Conservation (phyloP, 75 land plant genomes). For the Picea glauca region DNA sequence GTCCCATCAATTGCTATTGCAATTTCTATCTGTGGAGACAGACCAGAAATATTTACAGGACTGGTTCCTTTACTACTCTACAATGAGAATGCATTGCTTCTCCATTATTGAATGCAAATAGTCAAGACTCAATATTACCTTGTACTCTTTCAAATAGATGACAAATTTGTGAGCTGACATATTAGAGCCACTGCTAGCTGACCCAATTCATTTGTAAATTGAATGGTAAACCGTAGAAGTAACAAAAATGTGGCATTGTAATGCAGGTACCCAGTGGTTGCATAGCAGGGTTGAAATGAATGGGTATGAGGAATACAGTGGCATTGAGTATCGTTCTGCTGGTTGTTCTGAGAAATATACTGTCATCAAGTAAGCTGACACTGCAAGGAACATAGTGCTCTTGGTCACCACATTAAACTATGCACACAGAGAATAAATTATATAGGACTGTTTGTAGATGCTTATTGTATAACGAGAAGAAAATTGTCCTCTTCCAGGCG, state of each 20-base stretch:
- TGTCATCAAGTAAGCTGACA: conserved; percentile 34
- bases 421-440: not conserved
- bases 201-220: not conserved
- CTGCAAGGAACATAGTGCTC: not conserved
- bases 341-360: conserved; percentile 76
- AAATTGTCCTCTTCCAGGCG: conserved; percentile 22
- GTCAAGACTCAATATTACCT: not conserved
- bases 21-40: not conserved
- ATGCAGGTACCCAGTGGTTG: conserved; percentile 70
- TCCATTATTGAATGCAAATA: not conserved
- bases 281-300: conserved; percentile 67
- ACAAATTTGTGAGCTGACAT: not conserved
- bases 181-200: not conserved
- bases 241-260: not conserved
- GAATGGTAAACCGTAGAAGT: not conserved
- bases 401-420: not conserved
- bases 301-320: conserved; percentile 90
- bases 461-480: not conserved
- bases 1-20: not conserved
- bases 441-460: not conserved
- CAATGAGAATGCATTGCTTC: not conserved
- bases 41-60: not conserved
- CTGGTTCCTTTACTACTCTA: not conserved
- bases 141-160: not conserved
- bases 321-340: conserved; percentile 63